phyloP scores from a whole-genome alignment of 2,329 filamentous ascomycete species.

The Thielaviopsis ethacetica region DNA sequence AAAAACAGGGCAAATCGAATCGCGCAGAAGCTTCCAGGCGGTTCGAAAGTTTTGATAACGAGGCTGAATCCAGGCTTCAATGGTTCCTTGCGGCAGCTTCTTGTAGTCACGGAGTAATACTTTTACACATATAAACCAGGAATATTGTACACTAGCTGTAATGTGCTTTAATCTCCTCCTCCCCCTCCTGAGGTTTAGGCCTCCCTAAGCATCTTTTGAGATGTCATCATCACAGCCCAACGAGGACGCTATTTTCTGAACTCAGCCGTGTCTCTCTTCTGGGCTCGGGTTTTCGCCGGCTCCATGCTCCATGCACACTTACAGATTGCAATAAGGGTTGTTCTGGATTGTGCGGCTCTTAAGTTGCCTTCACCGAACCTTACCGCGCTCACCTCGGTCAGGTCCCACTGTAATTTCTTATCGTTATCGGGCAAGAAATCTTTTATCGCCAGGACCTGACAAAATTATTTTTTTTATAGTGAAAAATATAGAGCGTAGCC shows the following conservation, averaged over 20 bases:
- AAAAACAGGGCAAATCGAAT: slow-evolving; percentile 6
- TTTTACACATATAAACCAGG: too few species aligned
- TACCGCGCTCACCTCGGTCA: not conserved
- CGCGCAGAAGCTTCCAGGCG: slow-evolving; percentile 9
- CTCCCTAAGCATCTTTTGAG: not conserved
- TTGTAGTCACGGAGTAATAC: too few species aligned
- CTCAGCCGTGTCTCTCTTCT: not conserved
- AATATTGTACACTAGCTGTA: too few species aligned
- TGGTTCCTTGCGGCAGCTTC: too few species aligned
- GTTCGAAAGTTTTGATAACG: not conserved
- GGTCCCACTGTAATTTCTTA: slow-evolving; percentile 9
- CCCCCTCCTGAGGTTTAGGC: too few species aligned
- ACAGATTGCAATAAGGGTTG: too few species aligned
- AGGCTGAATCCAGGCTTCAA: not conserved
- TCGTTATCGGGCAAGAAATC: slow-evolving; percentile 12
- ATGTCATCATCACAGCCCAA: not conserved
- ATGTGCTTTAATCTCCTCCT: too few species aligned
- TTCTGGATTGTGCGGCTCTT: not conserved
- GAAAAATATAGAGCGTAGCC: not conserved
- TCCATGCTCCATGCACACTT: too few species aligned
- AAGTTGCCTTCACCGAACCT: not conserved
- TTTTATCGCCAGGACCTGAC: slow-evolving; percentile 10
- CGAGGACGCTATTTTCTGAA: not conserved
- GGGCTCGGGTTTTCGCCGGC: not conserved
- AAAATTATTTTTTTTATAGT: slow-evolving; percentile 6